A percentile compares a stretch with the other conserved stretches of the same genome.
Evolutionary conservation across 148 eudicot genomes (phyloP).

Genomic region (Rhododendron vialii): DNA sequence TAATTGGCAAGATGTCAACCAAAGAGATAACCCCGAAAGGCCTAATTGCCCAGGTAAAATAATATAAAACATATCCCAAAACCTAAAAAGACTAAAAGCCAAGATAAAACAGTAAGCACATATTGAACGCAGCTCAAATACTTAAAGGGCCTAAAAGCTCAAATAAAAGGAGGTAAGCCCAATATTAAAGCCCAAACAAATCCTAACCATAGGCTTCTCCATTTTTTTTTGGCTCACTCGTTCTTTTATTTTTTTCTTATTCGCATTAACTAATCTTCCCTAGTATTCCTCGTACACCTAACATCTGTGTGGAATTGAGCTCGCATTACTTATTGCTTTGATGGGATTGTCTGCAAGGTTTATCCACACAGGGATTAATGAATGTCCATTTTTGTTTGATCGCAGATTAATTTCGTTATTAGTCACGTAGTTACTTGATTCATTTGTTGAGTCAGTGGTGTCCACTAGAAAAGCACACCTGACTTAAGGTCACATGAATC

Average conservation of each 20-base stretch:
- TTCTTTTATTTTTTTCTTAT: neutral
- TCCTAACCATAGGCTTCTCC: too few relatives aligned
- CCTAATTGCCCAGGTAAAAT: too few relatives aligned
- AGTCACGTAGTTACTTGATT: neutral
- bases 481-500: neutral
- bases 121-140: too few relatives aligned
- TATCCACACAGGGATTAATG: neutral
- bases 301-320: neutral
- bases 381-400: neutral
- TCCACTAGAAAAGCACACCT: neutral
- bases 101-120: too few relatives aligned
- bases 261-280: neutral
- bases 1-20: too few relatives aligned
- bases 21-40: too few relatives aligned
- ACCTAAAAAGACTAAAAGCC: too few relatives aligned
- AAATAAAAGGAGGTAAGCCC: too few relatives aligned
- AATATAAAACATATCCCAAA: too few relatives aligned
- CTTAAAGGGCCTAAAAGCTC: too few relatives aligned
- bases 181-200: too few relatives aligned
- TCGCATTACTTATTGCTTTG: neutral
- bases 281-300: neutral
- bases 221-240: neutral
- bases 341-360: too few relatives aligned
- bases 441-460: neutral
- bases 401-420: neutral